phyloP scores from a whole-genome alignment of 768 basidiomycete genomes.

The Suillus spraguei region DNA sequence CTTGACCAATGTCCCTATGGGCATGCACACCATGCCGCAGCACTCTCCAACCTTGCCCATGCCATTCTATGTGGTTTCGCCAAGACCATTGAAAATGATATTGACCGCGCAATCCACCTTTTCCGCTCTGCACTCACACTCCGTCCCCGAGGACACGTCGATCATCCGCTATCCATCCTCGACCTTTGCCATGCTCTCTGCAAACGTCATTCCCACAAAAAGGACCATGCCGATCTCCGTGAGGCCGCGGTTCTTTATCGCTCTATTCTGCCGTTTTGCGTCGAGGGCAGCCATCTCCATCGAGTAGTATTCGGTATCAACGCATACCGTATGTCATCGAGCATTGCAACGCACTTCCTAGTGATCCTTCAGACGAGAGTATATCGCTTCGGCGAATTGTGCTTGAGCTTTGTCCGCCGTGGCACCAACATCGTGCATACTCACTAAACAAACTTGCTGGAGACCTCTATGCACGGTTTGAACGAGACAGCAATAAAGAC shows the following conservation, averaged over 20 bases:
- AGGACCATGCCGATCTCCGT: not conserved
- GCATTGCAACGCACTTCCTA: not conserved
- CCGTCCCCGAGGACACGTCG: not conserved
- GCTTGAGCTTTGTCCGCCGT: not conserved
- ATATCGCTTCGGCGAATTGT: not conserved
- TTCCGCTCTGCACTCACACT: not conserved
- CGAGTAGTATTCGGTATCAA: not conserved
- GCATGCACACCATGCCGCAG: not conserved
- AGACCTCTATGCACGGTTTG: not conserved
- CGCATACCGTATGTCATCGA: not conserved
- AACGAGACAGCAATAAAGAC: not conserved
- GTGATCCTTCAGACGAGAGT: slow-evolving; percentile 1
- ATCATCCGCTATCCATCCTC: not conserved
- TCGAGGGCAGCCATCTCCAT: not conserved
- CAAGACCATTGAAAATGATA: not conserved
- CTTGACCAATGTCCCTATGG: not conserved
- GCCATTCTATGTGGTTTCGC: not conserved
- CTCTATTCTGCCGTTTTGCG: not conserved
- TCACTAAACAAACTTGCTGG: not conserved
- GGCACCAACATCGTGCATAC: no score
- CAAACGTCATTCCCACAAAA: not conserved
- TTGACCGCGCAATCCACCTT: not conserved
- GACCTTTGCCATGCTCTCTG: not conserved
- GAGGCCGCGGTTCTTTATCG: not conserved
- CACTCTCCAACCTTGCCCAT: slow-evolving; percentile 8